A percentile compares a stretch with the other conserved stretches of the same genome.
phyloP scores from a whole-genome alignment of 1,139 yeast species.

The Nakaseomyces delphensis region DNA sequence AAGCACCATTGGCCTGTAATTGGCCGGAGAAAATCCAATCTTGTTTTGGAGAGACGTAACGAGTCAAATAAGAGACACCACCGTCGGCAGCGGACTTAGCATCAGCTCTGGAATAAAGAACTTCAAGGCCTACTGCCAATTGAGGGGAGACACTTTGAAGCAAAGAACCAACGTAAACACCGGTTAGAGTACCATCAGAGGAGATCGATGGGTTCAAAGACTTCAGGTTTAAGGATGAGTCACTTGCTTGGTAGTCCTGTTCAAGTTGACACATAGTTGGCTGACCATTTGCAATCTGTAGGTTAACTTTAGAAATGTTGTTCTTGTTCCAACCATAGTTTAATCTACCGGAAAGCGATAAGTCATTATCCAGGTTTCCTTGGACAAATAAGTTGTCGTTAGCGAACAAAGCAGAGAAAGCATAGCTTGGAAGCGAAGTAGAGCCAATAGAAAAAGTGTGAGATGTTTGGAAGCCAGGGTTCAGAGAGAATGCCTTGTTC shows the following conservation, averaged over 20 bases:
- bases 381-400: slow-evolving; percentile 80
- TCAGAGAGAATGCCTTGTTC: slow-evolving; percentile 82
- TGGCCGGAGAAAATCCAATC: slow-evolving; percentile 91
- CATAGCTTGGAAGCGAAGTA: slow-evolving; percentile 79
- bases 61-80: slow-evolving; percentile 82
- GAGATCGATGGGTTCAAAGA: slow-evolving; percentile 80
- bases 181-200: slow-evolving; percentile 64
- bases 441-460: slow-evolving; percentile 91
- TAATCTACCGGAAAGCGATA: slow-evolving; percentile 77
- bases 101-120: slow-evolving; percentile 77
- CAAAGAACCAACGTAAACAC: slow-evolving; percentile 85
- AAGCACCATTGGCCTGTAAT: slow-evolving; percentile 85
- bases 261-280: slow-evolving; percentile 94
- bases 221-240: slow-evolving; percentile 82
- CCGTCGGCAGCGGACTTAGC: slow-evolving; percentile 81
- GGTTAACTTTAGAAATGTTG: slow-evolving; percentile 73
- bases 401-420: slow-evolving; percentile 84
- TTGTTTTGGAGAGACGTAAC: slow-evolving; percentile 67
- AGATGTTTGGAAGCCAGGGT: slow-evolving; percentile 95
- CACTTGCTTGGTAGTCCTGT: slow-evolving; percentile 88
- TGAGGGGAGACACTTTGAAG: slow-evolving; percentile 82
- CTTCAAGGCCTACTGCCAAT: slow-evolving; percentile 84
- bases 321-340: slow-evolving; percentile 86
- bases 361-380: slow-evolving; percentile 85
- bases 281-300: slow-evolving; percentile 83